Conservation (phyloP, 176 grass and related monocot genomes). For the Juncus effusus region DNA sequence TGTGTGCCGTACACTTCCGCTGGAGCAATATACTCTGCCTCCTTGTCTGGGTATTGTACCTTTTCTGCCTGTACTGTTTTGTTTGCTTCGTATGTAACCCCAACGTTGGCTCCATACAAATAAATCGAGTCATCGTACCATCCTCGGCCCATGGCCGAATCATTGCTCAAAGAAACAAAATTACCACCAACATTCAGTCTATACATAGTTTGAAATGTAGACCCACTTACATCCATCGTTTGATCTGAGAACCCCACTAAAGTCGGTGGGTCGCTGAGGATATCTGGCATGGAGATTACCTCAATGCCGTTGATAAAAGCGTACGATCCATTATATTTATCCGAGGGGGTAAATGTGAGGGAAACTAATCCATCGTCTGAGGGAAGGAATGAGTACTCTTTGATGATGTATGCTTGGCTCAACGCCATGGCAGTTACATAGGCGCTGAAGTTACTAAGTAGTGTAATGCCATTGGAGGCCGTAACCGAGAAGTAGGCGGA, state of each 20-base stretch:
- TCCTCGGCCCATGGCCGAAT: slow-evolving; percentile 45
- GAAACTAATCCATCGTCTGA: slow-evolving; percentile 38
- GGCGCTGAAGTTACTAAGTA: slow-evolving; percentile 76
- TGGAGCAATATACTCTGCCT: slow-evolving; percentile 52
- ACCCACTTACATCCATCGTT: slow-evolving; percentile 39
- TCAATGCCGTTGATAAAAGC: slow-evolving; percentile 82
- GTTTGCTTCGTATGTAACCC: slow-evolving; percentile 41
- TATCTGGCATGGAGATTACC: slow-evolving; percentile 66
- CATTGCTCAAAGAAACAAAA: slow-evolving; percentile 54
- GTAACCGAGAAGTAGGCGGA: slow-evolving; percentile 58
- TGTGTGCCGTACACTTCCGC: slow-evolving; percentile 40
- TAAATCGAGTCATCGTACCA: slow-evolving; percentile 81
- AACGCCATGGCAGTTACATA: slow-evolving; percentile 56
- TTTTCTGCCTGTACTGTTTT: slow-evolving; percentile 31
- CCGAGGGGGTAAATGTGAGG: slow-evolving; percentile 49
- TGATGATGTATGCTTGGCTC: slow-evolving; percentile 52
- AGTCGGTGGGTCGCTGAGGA: slow-evolving; percentile 45
- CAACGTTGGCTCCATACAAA: slow-evolving; percentile 38
- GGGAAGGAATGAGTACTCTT: slow-evolving; percentile 61
- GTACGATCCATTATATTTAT: slow-evolving; percentile 48
- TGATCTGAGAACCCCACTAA: slow-evolving; percentile 70
- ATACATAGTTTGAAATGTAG: slow-evolving; percentile 66
- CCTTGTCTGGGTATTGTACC: slow-evolving; percentile 38
- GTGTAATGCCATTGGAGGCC: slow-evolving; percentile 43
- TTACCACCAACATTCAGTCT: slow-evolving; percentile 62